These are phyloP conservation scores for Hebeloma cylindrosporum DNA, from an alignment of 768 basidiomycete species.

Conservation along the genomic window DNA sequence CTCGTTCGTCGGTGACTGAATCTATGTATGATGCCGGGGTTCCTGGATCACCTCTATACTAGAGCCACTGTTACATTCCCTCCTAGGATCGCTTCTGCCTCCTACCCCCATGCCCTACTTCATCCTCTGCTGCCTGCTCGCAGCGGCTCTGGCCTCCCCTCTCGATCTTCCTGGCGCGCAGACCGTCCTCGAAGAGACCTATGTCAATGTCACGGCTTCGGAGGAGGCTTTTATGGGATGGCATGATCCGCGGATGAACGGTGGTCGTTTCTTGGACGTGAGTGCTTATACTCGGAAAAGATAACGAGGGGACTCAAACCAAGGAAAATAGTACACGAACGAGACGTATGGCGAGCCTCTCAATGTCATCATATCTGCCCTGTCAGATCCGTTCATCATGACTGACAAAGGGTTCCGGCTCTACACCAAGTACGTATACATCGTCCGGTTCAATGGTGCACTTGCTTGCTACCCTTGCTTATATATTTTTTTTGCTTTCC, in stretches of 20 bases:
- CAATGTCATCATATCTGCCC: slow-evolving; percentile 78
- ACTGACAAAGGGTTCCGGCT: slow-evolving; percentile 67
- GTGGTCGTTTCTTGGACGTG: slow-evolving; percentile 78
- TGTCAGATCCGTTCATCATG: slow-evolving; percentile 78
- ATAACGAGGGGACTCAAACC: slow-evolving; percentile 1
- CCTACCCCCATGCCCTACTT: slow-evolving; percentile 20
- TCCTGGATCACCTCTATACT: no score
- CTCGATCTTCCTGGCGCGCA: slow-evolving; percentile 17
- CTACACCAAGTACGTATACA: slow-evolving; percentile 72
- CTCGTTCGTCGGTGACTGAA: no score
- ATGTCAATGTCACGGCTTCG: neutral
- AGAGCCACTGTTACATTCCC: slow-evolving; percentile 11
- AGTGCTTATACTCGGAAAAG: slow-evolving; percentile 22
- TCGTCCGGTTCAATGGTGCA: no score
- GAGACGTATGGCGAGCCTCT: slow-evolving; percentile 73
- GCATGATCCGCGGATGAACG: slow-evolving; percentile 70
- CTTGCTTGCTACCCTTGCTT: neutral
- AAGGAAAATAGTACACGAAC: slow-evolving; percentile 62
- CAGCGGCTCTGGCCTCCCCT: slow-evolving; percentile 18
- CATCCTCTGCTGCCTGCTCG: slow-evolving; percentile 19
- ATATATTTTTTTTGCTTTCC: neutral
- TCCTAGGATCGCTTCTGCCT: slow-evolving; percentile 6
- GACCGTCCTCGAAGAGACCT: slow-evolving; percentile 12
- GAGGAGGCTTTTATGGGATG: slow-evolving; percentile 32
- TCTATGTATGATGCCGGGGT: no score